phyloP scores from a whole-genome alignment of 768 basidiomycete genomes.

The Collybia nuda region DNA sequence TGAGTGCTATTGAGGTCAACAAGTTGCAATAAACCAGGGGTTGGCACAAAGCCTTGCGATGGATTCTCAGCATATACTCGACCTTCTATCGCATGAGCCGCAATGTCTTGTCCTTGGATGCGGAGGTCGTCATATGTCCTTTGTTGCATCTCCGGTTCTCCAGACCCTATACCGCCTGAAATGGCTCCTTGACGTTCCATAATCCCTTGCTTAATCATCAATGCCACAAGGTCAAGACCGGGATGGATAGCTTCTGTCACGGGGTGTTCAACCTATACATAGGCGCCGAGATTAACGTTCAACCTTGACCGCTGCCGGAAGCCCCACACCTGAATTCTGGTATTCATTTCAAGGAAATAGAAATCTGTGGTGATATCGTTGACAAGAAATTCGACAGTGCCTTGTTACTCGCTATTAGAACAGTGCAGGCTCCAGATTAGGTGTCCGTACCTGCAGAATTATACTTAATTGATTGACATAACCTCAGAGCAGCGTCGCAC shows the following conservation, averaged over 20 bases:
- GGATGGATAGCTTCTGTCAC: slow-evolving; percentile 58
- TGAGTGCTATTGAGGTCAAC: slow-evolving; percentile 35
- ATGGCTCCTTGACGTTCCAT: slow-evolving; percentile 25
- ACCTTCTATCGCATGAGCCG: slow-evolving; percentile 15
- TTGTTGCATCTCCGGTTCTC: slow-evolving; percentile 33
- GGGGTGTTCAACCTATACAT: slow-evolving; percentile 60
- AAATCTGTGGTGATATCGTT: slow-evolving; percentile 51
- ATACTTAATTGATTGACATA: slow-evolving; percentile 52
- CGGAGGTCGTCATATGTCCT: slow-evolving; percentile 27
- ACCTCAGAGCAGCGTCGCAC: slow-evolving; percentile 50
- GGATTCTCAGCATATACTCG: slow-evolving; percentile 55
- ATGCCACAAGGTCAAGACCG: slow-evolving; percentile 58
- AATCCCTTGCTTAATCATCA: slow-evolving; percentile 63
- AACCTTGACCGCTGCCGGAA: not conserved
- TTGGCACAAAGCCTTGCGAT: slow-evolving; percentile 52
- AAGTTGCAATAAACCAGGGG: slow-evolving; percentile 60
- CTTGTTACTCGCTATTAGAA: slow-evolving; percentile 24
- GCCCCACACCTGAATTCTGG: slow-evolving; percentile 50
- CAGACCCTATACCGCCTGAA: slow-evolving; percentile 6
- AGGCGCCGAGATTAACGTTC: slow-evolving; percentile 2
- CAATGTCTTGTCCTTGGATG: not conserved
- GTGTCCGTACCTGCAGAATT: slow-evolving; percentile 50
- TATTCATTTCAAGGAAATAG: slow-evolving; percentile 76
- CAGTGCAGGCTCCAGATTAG: not conserved
- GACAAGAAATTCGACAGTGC: slow-evolving; percentile 69